A percentile compares a stretch with the other conserved stretches of the same genome.
Evolutionary conservation across 208 protist species (phyloP).

Genomic region (Crithidia sp.): DNA sequence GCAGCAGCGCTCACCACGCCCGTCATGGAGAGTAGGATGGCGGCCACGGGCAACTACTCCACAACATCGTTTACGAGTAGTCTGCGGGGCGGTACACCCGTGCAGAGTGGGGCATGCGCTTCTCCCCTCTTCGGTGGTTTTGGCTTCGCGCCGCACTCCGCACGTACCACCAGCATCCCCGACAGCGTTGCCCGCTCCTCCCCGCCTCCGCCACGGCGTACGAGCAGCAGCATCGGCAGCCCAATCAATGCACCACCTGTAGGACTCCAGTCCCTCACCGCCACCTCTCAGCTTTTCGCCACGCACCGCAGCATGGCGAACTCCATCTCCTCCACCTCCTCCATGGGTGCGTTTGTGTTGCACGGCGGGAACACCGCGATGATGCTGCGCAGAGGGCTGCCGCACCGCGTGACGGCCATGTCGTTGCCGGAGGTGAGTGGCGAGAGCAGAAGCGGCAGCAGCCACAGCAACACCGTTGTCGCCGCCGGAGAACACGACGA

Average conservation of each 20-base stretch:
- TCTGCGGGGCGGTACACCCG: neutral
- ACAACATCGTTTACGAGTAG: neutral
- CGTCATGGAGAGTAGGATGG: too few relatives aligned
- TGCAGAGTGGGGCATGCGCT: neutral
- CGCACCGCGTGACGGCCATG: neutral
- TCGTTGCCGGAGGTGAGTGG: slow-evolving; percentile 5
- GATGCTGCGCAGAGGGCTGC: slow-evolving; percentile 23
- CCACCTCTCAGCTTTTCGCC: slow-evolving; percentile 6
- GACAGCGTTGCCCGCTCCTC: too few relatives aligned
- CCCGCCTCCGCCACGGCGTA: too few relatives aligned
- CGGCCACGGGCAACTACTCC: too few relatives aligned
- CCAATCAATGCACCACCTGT: neutral
- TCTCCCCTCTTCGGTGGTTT: slow-evolving; percentile 6
- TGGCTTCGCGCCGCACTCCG: slow-evolving; percentile 5
- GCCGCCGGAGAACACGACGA: neutral
- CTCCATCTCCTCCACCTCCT: slow-evolving; percentile 21
- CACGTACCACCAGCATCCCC: slow-evolving; percentile 4
- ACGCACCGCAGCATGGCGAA: neutral
- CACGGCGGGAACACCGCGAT: slow-evolving; percentile 14
- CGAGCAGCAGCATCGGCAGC: neutral
- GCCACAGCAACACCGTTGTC: neutral
- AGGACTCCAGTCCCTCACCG: neutral
- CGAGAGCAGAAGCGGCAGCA: slow-evolving; percentile 4
- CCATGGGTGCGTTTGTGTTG: slow-evolving; percentile 31
- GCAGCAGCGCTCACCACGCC: too few relatives aligned